Evolutionary conservation across 768 basidiomycete genomes (phyloP).

Genomic region (Boletus reticulatus): DNA sequence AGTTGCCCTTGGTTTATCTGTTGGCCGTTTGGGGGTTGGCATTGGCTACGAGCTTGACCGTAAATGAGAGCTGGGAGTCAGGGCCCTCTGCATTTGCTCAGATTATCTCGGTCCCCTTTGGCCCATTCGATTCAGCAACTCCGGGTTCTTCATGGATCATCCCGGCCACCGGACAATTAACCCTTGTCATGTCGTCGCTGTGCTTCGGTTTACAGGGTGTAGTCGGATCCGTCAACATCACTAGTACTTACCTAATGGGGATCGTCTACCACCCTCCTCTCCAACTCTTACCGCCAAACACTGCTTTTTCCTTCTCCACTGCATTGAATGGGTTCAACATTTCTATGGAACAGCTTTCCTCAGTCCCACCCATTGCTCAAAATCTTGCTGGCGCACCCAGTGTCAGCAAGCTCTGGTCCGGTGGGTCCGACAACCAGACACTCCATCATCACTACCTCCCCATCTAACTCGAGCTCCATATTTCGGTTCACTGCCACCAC

Average conservation of each 20-base stretch:
- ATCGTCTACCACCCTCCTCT: slow-evolving; percentile 13
- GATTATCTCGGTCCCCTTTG: background rate
- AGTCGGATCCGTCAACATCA: slow-evolving; percentile 10
- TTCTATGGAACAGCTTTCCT: slow-evolving; percentile 9
- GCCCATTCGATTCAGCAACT: background rate
- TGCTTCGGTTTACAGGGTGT: background rate
- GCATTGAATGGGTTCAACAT: slow-evolving; percentile 16
- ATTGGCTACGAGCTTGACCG: slow-evolving; percentile 12
- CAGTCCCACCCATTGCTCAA: slow-evolving; percentile 9
- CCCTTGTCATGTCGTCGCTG: background rate
- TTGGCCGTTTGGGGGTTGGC: slow-evolving; percentile 12
- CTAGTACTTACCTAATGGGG: background rate
- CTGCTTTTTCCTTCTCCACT: background rate
- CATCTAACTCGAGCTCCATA: background rate
- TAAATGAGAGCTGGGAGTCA: slow-evolving; percentile 6
- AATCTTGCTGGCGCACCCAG: background rate
- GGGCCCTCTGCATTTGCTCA: fast-evolving
- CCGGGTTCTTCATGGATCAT: background rate
- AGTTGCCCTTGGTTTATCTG: slow-evolving; percentile 9
- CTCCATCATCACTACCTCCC: slow-evolving; percentile 1
- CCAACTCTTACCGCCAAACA: background rate
- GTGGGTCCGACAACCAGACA: slow-evolving; percentile 4
- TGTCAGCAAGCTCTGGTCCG: background rate
- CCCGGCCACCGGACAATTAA: background rate
- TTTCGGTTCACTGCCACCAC: slow-evolving; percentile 10